Percentiles rank a stretch among this genome's conserved stretches.
These are phyloP conservation scores for Macrophomina pseudophaseolina DNA, from an alignment of 2,329 filamentous ascomycete genomes.

Conservation along the genomic window DNA sequence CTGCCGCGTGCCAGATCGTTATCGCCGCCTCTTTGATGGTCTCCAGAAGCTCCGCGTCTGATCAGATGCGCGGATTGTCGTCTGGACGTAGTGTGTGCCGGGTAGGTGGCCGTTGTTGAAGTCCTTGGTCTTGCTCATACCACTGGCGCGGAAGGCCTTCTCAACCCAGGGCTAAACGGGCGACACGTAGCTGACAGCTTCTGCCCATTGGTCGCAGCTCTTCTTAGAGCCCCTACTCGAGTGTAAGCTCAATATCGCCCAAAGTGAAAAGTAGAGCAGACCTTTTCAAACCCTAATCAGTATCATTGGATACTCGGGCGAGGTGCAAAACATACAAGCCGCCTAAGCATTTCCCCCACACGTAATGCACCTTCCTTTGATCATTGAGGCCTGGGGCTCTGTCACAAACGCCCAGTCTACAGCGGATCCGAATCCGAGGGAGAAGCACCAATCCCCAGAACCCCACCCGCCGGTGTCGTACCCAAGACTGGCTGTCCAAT, in stretches of 20 bases:
- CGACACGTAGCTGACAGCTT: constrained; percentile 38
- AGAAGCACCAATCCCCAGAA: constrained; percentile 32
- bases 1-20: constrained; percentile 46
- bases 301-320: too few relatives aligned
- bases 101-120: constrained; percentile 34
- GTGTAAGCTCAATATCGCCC: background rate
- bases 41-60: constrained; percentile 36
- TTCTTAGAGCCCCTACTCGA: constrained; percentile 27
- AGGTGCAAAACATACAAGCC: constrained; percentile 25
- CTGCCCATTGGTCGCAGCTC: constrained; percentile 37
- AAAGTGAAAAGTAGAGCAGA: constrained; percentile 36
- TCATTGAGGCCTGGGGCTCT: constrained; percentile 31
- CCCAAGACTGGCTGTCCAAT: constrained; percentile 33
- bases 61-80: constrained; percentile 39
- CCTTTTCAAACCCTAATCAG: too few relatives aligned
- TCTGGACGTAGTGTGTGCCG: constrained; percentile 34
- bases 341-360: constrained; percentile 32
- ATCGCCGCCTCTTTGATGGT: constrained; percentile 28
- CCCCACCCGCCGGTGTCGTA: constrained; percentile 34
- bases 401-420: constrained; percentile 38
- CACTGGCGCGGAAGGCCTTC: constrained; percentile 32
- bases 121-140: constrained; percentile 30
- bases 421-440: constrained; percentile 34
- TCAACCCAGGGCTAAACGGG: constrained; percentile 35
- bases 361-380: constrained; percentile 33